A percentile compares a stretch with the other conserved stretches of the same genome.
Evolutionary conservation across 768 basidiomycete genomes (phyloP).

Genomic region (Lactarius pseudohatsudake): DNA sequence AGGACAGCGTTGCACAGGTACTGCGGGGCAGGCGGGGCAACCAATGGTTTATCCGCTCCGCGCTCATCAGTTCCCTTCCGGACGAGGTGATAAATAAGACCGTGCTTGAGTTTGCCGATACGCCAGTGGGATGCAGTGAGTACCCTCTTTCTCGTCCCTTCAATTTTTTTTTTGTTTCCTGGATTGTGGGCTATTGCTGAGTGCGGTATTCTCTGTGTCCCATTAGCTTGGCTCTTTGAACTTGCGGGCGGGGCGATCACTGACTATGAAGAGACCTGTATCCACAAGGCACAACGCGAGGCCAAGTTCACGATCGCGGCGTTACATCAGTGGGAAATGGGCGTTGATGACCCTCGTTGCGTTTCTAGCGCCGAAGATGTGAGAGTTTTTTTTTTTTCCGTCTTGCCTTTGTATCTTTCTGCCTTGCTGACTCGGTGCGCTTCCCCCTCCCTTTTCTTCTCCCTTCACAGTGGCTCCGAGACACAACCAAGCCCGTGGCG

Average conservation of each 20-base stretch:
- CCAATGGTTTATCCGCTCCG: conserved; percentile 90
- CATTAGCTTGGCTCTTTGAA: conserved; percentile 87
- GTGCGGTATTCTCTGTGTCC: background rate
- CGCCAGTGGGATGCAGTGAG: conserved; percentile 90
- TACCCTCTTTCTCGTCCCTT: conserved; percentile 28
- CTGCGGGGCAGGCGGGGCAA: conserved; percentile 79
- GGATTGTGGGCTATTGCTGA: background rate
- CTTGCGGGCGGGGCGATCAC: conserved; percentile 77
- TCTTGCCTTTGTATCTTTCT: conserved; percentile 8
- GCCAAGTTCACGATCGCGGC: conserved; percentile 85
- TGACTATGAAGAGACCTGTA: conserved; percentile 70
- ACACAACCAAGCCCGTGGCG: conserved; percentile 67
- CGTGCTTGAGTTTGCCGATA: conserved; percentile 74
- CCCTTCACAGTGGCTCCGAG: conserved; percentile 69
- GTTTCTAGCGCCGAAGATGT: conserved; percentile 81
- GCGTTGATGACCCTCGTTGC: conserved; percentile 77
- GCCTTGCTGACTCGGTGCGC: conserved; percentile 21
- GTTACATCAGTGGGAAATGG: conserved; percentile 90
- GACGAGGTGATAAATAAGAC: conserved; percentile 87
- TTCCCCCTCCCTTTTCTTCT: background rate
- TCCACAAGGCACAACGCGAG: conserved; percentile 77
- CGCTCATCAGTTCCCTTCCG: conserved; percentile 77
- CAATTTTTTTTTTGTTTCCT: background rate
- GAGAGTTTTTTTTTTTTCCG: conserved; percentile 28
- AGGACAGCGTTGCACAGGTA: conserved; percentile 89